Conservation (phyloP, 2,329 filamentous ascomycete genomes). For the Aspergillus sp. region DNA sequence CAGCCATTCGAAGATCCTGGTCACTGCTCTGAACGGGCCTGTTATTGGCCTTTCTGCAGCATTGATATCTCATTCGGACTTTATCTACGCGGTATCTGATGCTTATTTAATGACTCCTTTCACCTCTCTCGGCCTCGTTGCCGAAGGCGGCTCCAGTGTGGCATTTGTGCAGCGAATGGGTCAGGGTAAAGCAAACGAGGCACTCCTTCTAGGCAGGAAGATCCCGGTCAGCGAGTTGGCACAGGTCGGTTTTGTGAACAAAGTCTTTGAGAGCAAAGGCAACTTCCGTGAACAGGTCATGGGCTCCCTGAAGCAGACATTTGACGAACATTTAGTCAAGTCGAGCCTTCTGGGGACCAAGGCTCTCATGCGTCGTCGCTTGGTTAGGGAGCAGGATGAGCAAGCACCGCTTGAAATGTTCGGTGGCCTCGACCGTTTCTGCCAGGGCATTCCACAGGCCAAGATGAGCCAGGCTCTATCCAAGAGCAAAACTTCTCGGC, state of each 20-base stretch:
- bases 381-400: not conserved
- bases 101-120: conserved; percentile 79
- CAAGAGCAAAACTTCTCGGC: too few species aligned
- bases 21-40: conserved; percentile 78
- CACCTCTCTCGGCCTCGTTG: conserved; percentile 70
- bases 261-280: conserved; percentile 36
- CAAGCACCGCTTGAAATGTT: not conserved
- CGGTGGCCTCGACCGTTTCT: not conserved
- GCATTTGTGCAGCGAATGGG: conserved; percentile 67
- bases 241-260: conserved; percentile 69
- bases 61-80: conserved; percentile 69
- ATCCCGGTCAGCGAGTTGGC: conserved; percentile 64
- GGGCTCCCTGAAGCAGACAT: not conserved
- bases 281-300: not conserved
- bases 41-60: conserved; percentile 74
- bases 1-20: conserved; percentile 77
- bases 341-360: conserved; percentile 2
- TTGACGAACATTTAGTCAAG: not conserved
- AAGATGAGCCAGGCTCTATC: not conserved
- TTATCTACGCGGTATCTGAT: conserved; percentile 70
- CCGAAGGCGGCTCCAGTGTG: conserved; percentile 69
- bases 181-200: conserved; percentile 65
- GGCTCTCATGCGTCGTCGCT: not conserved
- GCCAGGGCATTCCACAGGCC: conserved; percentile 1
- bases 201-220: conserved; percentile 71